Base-by-base conservation (phyloP, 306 rosid genomes). In the Hippophae gyantsensis region DNA sequence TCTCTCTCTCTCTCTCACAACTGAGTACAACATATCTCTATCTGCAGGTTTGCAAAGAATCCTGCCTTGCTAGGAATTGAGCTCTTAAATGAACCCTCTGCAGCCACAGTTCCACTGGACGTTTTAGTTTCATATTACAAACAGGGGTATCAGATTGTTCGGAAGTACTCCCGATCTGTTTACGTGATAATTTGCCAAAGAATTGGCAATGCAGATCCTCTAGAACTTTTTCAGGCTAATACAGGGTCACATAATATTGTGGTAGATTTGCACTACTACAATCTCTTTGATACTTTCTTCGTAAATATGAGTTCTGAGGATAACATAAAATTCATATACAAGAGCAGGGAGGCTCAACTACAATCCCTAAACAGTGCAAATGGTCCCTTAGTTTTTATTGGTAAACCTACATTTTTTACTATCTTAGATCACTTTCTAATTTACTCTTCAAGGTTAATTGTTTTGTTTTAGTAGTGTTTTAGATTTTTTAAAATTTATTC, bases 171-270 rank as follows among this genome's bases (percentile, higher is more conserved):
- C 1, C n/a, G 83, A 52, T 69, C 83, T 3, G 86, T 84, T 48
- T 83, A 92, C 56, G 96, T 87, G 57, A 83, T 92, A 79, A 63
- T 90, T 63, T 90, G 95, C 81, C 96, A 87, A 75, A 81, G 96
- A 76, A 87, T 87, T 43, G 95, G 98, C 52, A 60, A 70, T 41
- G 89, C 98, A 56, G 96, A 90, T 79, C 96, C 96, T 40, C 9
- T 67, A 79, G 98, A 90, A 72, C 95, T 90, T 72, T 81, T 72
- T 75, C 79, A 79, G 61, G 89, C 98, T 42, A 42, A 85, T 69
- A 73, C 81, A 43, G 82, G 82, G 47, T 63, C 81, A 7, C 75
- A 63, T 64, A 76, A 84, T 54, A 13, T 81, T 13, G 90, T 78
- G 42, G 72, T 84, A 55, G 90, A 84, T 76, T 71, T 78, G 69